Conservation (phyloP, 345 rosid species). For the Camelina sativa region DNA sequence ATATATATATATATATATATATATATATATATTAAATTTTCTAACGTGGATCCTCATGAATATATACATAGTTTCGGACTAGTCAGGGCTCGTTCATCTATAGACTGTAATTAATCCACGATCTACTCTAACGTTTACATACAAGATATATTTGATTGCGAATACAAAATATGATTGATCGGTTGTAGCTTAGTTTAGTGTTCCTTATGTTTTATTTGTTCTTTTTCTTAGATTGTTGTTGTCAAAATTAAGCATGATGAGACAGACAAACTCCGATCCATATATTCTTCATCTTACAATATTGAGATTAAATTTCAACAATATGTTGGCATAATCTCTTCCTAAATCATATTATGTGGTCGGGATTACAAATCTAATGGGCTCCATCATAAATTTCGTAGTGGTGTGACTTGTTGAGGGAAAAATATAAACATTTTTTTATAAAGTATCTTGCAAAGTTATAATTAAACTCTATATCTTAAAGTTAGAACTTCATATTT, state of each 20-base stretch:
- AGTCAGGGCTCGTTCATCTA: background rate
- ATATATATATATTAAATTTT: too few species aligned
- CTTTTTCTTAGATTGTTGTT: background rate
- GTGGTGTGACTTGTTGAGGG: conserved; percentile 1
- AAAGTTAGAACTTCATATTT: conserved; percentile 12
- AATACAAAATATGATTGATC: background rate
- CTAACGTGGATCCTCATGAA: conserved; percentile 13
- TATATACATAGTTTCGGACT: background rate
- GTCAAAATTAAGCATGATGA: conserved; percentile 29
- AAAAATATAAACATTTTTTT: background rate
- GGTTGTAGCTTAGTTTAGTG: background rate
- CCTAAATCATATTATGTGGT: conserved; percentile 28
- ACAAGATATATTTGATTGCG: background rate
- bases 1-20: too few species aligned
- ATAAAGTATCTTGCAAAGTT: conserved; percentile 2
- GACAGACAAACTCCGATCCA: conserved; percentile 21
- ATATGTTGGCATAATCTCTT: conserved; percentile 22
- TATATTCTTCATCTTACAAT: background rate
- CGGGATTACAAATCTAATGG: conserved; percentile 32
- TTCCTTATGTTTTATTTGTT: background rate
- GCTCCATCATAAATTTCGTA: conserved; percentile 21
- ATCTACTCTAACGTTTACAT: background rate
- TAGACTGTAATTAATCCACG: background rate
- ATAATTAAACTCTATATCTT: background rate
- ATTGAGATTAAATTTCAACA: conserved; percentile 13